A percentile compares a stretch with the other conserved stretches of the same genome.
phyloP scores from a whole-genome alignment of 176 grass and related monocot species.

The Triticum monococcum region DNA sequence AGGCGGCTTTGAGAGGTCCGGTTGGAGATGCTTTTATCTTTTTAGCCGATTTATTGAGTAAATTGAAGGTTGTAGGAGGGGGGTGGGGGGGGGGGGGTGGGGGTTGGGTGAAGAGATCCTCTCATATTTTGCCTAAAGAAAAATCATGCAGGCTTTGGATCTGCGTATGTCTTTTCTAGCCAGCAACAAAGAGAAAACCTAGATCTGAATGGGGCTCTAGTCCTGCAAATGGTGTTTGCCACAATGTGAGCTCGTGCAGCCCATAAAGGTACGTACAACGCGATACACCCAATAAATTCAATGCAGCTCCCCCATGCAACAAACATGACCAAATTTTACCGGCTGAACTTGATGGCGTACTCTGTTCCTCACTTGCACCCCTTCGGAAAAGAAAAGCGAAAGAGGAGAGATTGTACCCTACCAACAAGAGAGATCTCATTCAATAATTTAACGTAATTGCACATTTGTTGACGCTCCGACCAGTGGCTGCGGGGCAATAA shows the following conservation, averaged over 20 bases:
- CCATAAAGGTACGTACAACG: background rate
- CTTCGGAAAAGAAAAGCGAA: background rate
- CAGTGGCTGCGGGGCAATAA: background rate
- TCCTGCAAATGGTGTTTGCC: background rate
- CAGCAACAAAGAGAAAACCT: background rate
- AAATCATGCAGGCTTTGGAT: background rate
- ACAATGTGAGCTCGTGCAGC: background rate
- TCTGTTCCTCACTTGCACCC: background rate
- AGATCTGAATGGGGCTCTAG: constrained; percentile 10
- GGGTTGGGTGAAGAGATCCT: background rate
- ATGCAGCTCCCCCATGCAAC: background rate
- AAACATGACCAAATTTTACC: background rate
- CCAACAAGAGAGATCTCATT: background rate
- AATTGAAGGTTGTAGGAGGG: too few species aligned
- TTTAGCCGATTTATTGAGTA: too few species aligned
- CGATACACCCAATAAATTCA: background rate
- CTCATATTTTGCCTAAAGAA: background rate
- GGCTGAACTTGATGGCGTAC: background rate
- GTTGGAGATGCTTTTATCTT: too few species aligned
- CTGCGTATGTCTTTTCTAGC: background rate
- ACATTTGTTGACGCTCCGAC: background rate
- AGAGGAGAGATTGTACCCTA: background rate
- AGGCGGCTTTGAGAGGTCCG: too few species aligned
- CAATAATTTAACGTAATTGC: background rate
- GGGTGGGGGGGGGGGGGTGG: too few species aligned